These are phyloP conservation scores for Ceriops decandra DNA, from an alignment of 345 rosid genomes.

Conservation along the genomic window DNA sequence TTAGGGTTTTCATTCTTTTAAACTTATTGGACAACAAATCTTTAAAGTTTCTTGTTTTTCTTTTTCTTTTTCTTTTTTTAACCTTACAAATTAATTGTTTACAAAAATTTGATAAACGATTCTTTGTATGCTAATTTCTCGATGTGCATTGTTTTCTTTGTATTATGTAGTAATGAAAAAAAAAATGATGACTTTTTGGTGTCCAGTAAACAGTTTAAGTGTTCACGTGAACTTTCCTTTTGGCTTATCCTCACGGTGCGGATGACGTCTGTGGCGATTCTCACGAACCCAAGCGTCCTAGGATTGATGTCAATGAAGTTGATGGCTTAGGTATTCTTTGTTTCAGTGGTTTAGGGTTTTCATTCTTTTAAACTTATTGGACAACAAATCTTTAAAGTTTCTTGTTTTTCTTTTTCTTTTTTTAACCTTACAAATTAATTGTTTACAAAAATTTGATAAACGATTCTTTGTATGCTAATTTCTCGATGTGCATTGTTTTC, in stretches of 20 bases:
- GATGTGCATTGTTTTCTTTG: too few relatives aligned
- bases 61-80: background rate
- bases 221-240: too few relatives aligned
- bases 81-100: too few relatives aligned
- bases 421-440: too few relatives aligned
- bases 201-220: too few relatives aligned
- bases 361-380: background rate
- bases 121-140: too few relatives aligned
- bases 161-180: too few relatives aligned
- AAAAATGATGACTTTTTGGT: too few relatives aligned
- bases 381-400: background rate
- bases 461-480: too few relatives aligned
- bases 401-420: background rate
- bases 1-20: background rate
- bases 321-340: constrained; percentile 42
- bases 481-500: too few relatives aligned
- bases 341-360: constrained; percentile 5
- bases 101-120: too few relatives aligned
- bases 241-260: constrained; percentile 11
- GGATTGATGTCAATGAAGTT: constrained; percentile 38
- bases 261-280: constrained; percentile 25
- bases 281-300: constrained; percentile 50
- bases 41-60: background rate
- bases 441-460: too few relatives aligned
- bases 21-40: background rate